Evolutionary conservation across 129 eudicot genomes (phyloP).

Genomic region (Silybum marianum): DNA sequence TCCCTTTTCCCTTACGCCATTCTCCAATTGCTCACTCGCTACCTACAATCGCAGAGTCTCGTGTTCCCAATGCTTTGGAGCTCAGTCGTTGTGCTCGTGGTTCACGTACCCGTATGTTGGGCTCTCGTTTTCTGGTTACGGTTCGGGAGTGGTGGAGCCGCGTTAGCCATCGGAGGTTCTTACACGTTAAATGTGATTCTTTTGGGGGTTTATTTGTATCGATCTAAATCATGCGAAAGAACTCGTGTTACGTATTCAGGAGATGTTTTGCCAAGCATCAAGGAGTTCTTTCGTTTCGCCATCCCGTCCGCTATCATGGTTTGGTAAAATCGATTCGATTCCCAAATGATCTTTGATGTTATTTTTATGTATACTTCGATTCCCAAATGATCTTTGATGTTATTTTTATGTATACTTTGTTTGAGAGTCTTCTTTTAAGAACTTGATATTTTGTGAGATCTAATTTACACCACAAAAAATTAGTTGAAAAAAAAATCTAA

Average conservation of each 20-base stretch:
- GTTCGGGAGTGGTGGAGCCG: constrained; percentile 47
- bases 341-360: neutral
- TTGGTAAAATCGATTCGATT: constrained; percentile 37
- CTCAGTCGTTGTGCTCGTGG: constrained; percentile 35
- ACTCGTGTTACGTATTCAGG: constrained; percentile 34
- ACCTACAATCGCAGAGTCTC: constrained; percentile 56
- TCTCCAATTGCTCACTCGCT: constrained; percentile 48
- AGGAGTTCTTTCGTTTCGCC: constrained; percentile 38
- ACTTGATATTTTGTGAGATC: too few relatives aligned
- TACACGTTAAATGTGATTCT: constrained; percentile 39
- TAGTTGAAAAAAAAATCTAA: too few relatives aligned
- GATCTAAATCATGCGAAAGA: constrained; percentile 41
- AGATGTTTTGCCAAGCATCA: constrained; percentile 20
- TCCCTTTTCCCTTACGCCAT: constrained; percentile 41
- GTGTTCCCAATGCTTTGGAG: constrained; percentile 53
- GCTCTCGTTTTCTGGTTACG: constrained; percentile 38
- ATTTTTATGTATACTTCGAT: neutral
- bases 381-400: too few relatives aligned
- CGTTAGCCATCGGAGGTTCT: constrained; percentile 47
- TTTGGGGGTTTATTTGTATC: constrained; percentile 42
- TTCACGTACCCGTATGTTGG: constrained; percentile 57
- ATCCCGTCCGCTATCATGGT: constrained; percentile 46
- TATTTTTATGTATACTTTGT: too few relatives aligned
- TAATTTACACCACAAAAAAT: too few relatives aligned
- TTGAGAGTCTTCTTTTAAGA: too few relatives aligned